Evolutionary conservation across 331 rosid species (phyloP), one percentile per base, ranked within the genome.

Genomic region (Acacia concinna): DNA sequence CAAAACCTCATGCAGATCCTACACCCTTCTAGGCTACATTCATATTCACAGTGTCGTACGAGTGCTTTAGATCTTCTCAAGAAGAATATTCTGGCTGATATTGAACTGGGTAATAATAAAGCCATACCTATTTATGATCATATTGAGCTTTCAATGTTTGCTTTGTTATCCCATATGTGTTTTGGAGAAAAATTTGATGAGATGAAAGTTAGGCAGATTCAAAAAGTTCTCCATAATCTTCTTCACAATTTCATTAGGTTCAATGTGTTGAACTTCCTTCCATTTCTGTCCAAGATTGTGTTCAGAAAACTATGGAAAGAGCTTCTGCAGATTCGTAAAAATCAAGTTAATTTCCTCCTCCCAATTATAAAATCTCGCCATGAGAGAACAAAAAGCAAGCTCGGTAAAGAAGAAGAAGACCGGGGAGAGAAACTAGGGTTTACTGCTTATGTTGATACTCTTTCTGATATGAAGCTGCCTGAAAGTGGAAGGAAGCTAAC

Each of bases 301-400:
- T 86, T 84, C 15, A 78, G 87, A 51, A 40, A 32, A 38, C 30
- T 84, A 15, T 86, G 87, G 85, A 86, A 9, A 8, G 85, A 86
- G 47, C 23, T 86, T 0, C 14, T 75, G 46, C 72, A 65, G 32
- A 84, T 86, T 59, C 84, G 87, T 14, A 18, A 66, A 2, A 63
- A 59, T 71, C 87, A 81, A 67, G 51, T 78, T 1, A 25, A 38
- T 38, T 64, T 78, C 6, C 41, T 86, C 1, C 82, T 86, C 12
- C 85, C 90, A 15, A 65, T 86, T 8, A 84, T 86, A 78, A 86
- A 86, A 84, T 81, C 90, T 6, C 87, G 84, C 7, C 64, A 43
- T 0, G 76, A 81, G 41, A 52, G 65, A 47, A 56, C 76, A 7
- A 84, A 81, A 51, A 20, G 4, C 12, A 47, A 40, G 52, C 2